phyloP scores from a whole-genome alignment of 2,329 filamentous ascomycete genomes.

The Penicillium sp. region DNA sequence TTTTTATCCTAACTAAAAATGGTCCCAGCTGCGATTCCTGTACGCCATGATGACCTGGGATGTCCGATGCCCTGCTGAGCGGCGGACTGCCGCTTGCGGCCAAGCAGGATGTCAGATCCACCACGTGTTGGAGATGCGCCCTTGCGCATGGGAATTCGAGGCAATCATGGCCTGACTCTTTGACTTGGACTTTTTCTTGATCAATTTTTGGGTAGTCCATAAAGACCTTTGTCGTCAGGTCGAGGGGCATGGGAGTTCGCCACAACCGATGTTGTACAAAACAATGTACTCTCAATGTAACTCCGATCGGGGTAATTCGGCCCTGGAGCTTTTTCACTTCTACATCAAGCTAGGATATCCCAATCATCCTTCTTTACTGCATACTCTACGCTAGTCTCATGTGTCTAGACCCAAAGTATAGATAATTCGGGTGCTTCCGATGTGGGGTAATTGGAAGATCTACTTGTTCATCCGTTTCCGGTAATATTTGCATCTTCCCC shows the following conservation, averaged over 20 bases:
- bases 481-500: slow-evolving; percentile 12
- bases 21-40: not conserved
- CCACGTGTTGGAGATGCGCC: slow-evolving; percentile 9
- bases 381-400: not conserved
- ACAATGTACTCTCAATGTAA: not conserved
- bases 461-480: slow-evolving; percentile 18
- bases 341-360: not conserved
- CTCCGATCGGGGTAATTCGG: not conserved
- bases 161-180: not conserved
- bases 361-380: not conserved
- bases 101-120: slow-evolving; percentile 3
- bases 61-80: not conserved
- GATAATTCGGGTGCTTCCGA: slow-evolving; percentile 17
- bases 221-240: not conserved
- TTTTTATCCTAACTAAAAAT: not conserved
- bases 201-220: not conserved
- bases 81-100: slow-evolving; percentile 12
- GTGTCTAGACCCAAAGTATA: not conserved
- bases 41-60: slow-evolving; percentile 11
- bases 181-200: not conserved
- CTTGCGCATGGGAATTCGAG: not conserved
- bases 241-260: not conserved
- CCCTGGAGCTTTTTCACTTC: not conserved
- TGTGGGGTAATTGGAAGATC: not conserved
- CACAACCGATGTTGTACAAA: not conserved